These are phyloP conservation scores for Earliella scabrosa DNA, from an alignment of 1,284 basidiomycete genomes.

Conservation along the genomic window DNA sequence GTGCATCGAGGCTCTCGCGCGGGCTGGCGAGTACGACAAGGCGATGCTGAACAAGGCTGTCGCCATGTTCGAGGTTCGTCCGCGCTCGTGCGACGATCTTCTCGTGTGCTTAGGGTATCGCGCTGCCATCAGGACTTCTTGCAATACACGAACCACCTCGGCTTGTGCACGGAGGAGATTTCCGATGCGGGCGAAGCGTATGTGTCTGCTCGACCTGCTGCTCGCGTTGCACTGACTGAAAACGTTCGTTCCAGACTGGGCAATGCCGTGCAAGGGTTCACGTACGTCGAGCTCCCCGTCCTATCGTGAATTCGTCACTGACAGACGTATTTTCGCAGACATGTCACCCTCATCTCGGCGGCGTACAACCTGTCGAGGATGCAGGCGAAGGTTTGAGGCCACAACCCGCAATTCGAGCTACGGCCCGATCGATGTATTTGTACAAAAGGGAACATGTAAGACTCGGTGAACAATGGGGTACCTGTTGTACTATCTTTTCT, in stretches of 20 bases:
- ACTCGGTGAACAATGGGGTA: too few relatives aligned
- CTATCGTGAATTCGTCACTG: neutral
- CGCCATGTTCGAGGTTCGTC: slow-evolving; percentile 83
- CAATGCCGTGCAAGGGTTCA: slow-evolving; percentile 87
- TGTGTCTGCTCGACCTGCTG: slow-evolving; percentile 24
- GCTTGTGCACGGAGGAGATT: slow-evolving; percentile 85
- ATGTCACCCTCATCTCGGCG: slow-evolving; percentile 82
- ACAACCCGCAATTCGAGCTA: too few relatives aligned
- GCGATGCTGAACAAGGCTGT: slow-evolving; percentile 71
- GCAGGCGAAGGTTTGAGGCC: slow-evolving; percentile 12
- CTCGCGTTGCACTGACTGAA: neutral
- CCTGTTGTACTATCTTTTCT: too few relatives aligned
- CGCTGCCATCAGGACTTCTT: slow-evolving; percentile 63
- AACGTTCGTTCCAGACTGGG: slow-evolving; percentile 54
- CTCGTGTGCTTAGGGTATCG: neutral
- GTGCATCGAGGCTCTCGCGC: slow-evolving; percentile 87
- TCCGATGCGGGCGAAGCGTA: slow-evolving; percentile 80
- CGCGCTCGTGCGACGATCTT: slow-evolving; percentile 4
- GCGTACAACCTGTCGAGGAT: slow-evolving; percentile 82
- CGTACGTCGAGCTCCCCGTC: slow-evolving; percentile 49
- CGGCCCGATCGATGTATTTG: neutral
- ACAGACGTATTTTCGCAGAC: slow-evolving; percentile 43
- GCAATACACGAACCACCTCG: slow-evolving; percentile 85
- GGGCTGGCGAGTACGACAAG: slow-evolving; percentile 80
- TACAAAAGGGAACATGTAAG: neutral